phyloP scores from a whole-genome alignment of 148 eudicot species.

The Silene conica region DNA sequence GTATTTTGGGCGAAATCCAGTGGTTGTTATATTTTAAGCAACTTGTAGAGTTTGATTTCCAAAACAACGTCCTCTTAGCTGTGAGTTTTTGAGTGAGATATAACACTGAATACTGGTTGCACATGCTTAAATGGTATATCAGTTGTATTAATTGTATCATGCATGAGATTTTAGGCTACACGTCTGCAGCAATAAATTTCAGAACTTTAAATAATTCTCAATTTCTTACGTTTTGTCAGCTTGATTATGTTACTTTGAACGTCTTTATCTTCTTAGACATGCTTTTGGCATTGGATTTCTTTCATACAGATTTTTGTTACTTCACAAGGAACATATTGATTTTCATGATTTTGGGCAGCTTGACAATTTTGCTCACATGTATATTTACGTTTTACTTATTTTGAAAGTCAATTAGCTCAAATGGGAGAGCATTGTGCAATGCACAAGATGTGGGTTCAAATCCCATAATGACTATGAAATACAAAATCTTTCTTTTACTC shows the following conservation, averaged over 20 bases:
- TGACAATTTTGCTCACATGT: too few species aligned
- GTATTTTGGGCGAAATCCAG: neutral
- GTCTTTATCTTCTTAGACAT: neutral
- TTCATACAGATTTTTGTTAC: too few species aligned
- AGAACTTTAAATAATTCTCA: neutral
- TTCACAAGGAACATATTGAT: too few species aligned
- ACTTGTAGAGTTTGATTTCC: neutral
- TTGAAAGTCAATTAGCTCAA: too few species aligned
- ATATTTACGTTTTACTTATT: too few species aligned
- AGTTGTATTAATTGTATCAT: neutral
- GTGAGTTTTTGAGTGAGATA: neutral
- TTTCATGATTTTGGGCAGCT: too few species aligned
- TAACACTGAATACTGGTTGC: neutral
- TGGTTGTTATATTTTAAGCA: neutral
- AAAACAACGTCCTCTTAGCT: neutral
- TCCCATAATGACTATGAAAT: too few species aligned
- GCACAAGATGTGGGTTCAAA: too few species aligned
- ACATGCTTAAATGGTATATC: neutral
- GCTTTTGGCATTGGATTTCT: constrained; percentile 5
- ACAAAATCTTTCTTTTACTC: too few species aligned
- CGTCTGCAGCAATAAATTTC: neutral
- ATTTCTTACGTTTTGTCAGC: neutral
- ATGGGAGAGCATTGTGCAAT: too few species aligned
- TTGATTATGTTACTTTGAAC: neutral
- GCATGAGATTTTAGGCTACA: constrained; percentile 3